Conservation (phyloP, 2,329 filamentous ascomycete genomes). For the Alternaria novae-zelandiae region DNA sequence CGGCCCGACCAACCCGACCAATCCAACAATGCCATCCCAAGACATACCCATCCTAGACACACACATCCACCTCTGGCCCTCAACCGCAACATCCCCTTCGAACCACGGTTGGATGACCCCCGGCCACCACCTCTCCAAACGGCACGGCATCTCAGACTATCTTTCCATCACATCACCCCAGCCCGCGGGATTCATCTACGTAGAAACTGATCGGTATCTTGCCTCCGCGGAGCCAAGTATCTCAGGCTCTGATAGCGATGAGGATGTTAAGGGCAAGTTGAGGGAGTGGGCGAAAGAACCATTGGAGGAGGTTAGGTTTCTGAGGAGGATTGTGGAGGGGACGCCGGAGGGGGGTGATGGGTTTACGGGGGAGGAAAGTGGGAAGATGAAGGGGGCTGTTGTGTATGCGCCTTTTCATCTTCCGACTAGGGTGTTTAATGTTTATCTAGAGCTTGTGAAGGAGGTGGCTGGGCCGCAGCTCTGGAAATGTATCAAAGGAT, state of each 20-base stretch:
- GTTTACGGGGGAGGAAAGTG: slow-evolving; percentile 49
- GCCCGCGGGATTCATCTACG: slow-evolving; percentile 72
- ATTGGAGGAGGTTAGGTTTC: slow-evolving; percentile 73
- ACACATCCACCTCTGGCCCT: slow-evolving; percentile 88
- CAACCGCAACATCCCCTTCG: slow-evolving; percentile 63
- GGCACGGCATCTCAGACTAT: slow-evolving; percentile 72
- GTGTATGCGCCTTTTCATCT: slow-evolving; percentile 86
- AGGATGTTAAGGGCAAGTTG: slow-evolving; percentile 23
- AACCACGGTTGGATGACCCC: slow-evolving; percentile 74
- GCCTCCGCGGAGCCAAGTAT: slow-evolving; percentile 16
- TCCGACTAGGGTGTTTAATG: slow-evolving; percentile 63
- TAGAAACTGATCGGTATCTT: slow-evolving; percentile 76
- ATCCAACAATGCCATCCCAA: slow-evolving; percentile 28
- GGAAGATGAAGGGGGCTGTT: slow-evolving; percentile 71
- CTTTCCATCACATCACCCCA: slow-evolving; percentile 16
- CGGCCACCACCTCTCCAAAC: slow-evolving; percentile 62
- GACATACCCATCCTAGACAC: slow-evolving; percentile 73
- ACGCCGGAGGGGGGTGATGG: slow-evolving; percentile 68
- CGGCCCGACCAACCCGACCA: neutral
- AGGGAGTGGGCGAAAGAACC: slow-evolving; percentile 69
- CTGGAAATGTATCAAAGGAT: slow-evolving; percentile 70
- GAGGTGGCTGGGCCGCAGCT: slow-evolving; percentile 65
- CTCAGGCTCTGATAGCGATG: neutral
- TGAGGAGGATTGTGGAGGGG: slow-evolving; percentile 70
- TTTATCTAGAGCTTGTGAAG: slow-evolving; percentile 69